Base-by-base conservation (phyloP, 2,329 filamentous ascomycete species). In the Exophiala lecanii-corni region DNA sequence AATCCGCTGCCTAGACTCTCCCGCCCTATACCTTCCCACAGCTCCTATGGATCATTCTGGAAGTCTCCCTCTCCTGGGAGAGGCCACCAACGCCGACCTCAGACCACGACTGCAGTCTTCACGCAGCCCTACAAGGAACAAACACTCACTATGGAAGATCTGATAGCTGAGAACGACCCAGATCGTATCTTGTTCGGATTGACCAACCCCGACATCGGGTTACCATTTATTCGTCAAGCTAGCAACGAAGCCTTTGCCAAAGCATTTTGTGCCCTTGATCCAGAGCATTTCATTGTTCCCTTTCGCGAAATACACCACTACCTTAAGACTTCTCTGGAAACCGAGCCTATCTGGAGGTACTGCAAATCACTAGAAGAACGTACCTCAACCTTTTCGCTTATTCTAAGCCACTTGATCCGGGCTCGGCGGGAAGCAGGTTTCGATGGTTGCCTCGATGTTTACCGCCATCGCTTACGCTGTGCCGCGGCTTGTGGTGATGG, bases 231-330 rank as follows among this genome's bases (percentile, higher is more conserved):
- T 34, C 25, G 36, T 18, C 36, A 41, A 19, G 51, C 55, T 13
- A 36, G 40, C 21, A 39, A 54, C 34, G 43, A 47, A 12, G 33
- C 48, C 12, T 57, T 55, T 45, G 45, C 51, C 19, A 31, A 43
- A 28, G 73, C 84, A 7, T 60, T 89, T 20, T 72, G 73, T 23
- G 69, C 72, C 4, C 62, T 89, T 6, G 79, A 85, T 44, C 82
- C 84, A 0, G 55, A 62, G 17, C 61, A 73, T 50, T 72, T 76
- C 47, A 53, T 78, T 30, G 60, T 65, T 17, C 64, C 66, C 1
- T 67, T 70, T 53, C 64, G 75, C 3, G 56, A 62, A 16, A 62
- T 79, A 13, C 67, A 74, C 39, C 58, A 63, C 15, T 61, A 72
- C 9, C 58, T 78, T 15, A 80, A 82, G 57, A 59, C 9, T 57